Evolutionary conservation across 2,329 filamentous ascomycete species (phyloP), one percentile per base, ranked within the genome.

Genomic region (Thielaviopsis euricoi): DNA sequence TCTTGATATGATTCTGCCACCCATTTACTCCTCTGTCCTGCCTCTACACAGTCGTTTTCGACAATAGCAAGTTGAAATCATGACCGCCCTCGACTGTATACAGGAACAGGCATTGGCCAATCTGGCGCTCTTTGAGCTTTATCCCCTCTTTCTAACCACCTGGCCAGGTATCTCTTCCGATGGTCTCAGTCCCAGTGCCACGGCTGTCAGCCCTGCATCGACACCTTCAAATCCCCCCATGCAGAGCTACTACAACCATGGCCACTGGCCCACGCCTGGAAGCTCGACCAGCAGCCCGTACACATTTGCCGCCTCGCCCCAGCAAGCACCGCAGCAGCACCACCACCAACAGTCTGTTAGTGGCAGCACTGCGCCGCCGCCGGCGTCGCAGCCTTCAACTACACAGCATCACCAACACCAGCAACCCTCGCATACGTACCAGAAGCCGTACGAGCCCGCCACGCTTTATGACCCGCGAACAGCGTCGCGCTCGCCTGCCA

Each of bases 131-230:
- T 56, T 48, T 2, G 46, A 52, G 22, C 19, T 21, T 29, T 52
- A 56, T 48, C 49, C 52, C 40, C 53, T 52, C 25, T 29, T 59
- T 51, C 55, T 56, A 52, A 56, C 48, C 46, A 56, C 53, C 17
- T 49, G 50, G 13, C 19, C 33, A 74, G 77, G 76, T 69, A 73
- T 72, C 61, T 65, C 76, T 61, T 73, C 74, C 64, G 83, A 86
- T 70, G 76, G 78, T 66, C 70, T 86, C 65, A 82, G 75, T 71
- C 82, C 76, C 62, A 74, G 83, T 57, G 79, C 83, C 63, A 82
- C 76, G 22, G 26, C 29, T 62, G 76, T 73, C 65, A 80, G 77
- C 67, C 79, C 79, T 15, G 74, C 76, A 58, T 74, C 76, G 63
- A 79, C 81, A n/a, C 76, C 79, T 63, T 74, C 75, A 55, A 73